Percentiles rank a stretch among this genome's conserved stretches.
These are phyloP conservation scores for Poa pratensis DNA, from an alignment of 176 grass and related monocot species.

Conservation along the genomic window DNA sequence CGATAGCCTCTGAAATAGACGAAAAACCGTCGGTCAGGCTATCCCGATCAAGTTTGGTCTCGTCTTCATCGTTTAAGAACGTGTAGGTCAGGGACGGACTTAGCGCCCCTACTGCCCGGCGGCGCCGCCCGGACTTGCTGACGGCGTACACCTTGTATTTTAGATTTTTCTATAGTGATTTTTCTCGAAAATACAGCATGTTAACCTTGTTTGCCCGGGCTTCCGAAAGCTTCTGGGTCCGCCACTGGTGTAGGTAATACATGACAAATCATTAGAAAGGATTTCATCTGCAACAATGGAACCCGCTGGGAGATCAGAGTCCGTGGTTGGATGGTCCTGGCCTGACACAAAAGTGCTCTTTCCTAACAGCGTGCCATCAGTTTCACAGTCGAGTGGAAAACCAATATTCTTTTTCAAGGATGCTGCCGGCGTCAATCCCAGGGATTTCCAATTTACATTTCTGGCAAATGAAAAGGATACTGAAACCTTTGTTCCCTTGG, in stretches of 20 bases:
- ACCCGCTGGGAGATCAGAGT: conserved; percentile 37
- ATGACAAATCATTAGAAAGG: conserved; percentile 43
- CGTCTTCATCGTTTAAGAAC: conserved; percentile 41
- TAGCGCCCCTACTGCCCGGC: too few species aligned
- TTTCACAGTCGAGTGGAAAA: conserved; percentile 20
- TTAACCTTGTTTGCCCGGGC: too few species aligned
- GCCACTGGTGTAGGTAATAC: conserved; percentile 24
- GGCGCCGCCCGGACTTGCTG: too few species aligned
- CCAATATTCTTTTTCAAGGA: conserved; percentile 47
- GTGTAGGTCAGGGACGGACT: too few species aligned
- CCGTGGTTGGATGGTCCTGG: conserved; percentile 58
- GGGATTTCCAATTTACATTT: conserved; percentile 40
- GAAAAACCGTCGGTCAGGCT: conserved; percentile 72
- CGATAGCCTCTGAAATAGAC: conserved; percentile 74
- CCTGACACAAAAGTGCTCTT: conserved; percentile 60
- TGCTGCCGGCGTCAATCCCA: conserved; percentile 34
- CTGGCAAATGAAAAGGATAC: background rate
- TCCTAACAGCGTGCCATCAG: background rate
- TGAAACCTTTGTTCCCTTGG: conserved; percentile 35
- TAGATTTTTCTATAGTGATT: too few species aligned
- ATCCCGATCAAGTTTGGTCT: conserved; percentile 78
- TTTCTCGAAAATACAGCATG: too few species aligned
- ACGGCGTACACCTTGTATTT: too few species aligned
- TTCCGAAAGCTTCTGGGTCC: too few species aligned
- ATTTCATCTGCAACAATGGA: conserved; percentile 48